Conservation (phyloP, 768 basidiomycete genomes). For the Calocybe gangraenosa region DNA sequence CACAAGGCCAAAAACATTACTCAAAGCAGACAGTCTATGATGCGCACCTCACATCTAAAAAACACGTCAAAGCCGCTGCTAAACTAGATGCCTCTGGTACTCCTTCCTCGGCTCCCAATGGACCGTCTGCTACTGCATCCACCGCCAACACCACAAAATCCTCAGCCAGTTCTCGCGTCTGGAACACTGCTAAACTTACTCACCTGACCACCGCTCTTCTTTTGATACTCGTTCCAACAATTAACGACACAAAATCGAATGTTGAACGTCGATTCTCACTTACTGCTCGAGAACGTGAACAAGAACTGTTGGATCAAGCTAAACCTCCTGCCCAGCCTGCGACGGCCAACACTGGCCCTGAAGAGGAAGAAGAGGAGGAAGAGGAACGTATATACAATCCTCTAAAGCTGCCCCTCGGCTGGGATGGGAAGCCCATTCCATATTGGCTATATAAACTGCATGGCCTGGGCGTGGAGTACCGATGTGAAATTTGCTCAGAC, state of each 20-base stretch:
- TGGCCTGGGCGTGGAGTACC: slow-evolving; percentile 96
- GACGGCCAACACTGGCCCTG: slow-evolving; percentile 41
- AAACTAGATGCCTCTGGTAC: slow-evolving; percentile 55
- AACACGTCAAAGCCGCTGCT: slow-evolving; percentile 87
- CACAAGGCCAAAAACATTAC: slow-evolving; percentile 86
- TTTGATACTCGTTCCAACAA: slow-evolving; percentile 51
- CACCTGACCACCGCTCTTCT: slow-evolving; percentile 69
- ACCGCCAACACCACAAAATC: slow-evolving; percentile 25
- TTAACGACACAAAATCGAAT: slow-evolving; percentile 92
- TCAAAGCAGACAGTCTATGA: slow-evolving; percentile 98
- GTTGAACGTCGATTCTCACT: slow-evolving; percentile 95
- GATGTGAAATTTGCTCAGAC: slow-evolving; percentile 96
- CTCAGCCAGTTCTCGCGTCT: slow-evolving; percentile 46
- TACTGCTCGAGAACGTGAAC: slow-evolving; percentile 96
- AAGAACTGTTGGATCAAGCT: slow-evolving; percentile 78
- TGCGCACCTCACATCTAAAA: slow-evolving; percentile 93
- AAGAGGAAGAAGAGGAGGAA: slow-evolving; percentile 89
- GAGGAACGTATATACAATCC: slow-evolving; percentile 94
- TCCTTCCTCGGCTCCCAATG: slow-evolving; percentile 56
- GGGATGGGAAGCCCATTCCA: slow-evolving; percentile 99
- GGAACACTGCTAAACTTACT: slow-evolving; percentile 67
- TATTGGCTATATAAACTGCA: slow-evolving; percentile 99
- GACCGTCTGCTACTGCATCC: slow-evolving; percentile 29
- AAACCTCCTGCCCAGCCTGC: slow-evolving; percentile 46
- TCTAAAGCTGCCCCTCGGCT: slow-evolving; percentile 91